phyloP scores from a whole-genome alignment of 352 stramenopile species.

The Globisporangium acanthophoron region DNA sequence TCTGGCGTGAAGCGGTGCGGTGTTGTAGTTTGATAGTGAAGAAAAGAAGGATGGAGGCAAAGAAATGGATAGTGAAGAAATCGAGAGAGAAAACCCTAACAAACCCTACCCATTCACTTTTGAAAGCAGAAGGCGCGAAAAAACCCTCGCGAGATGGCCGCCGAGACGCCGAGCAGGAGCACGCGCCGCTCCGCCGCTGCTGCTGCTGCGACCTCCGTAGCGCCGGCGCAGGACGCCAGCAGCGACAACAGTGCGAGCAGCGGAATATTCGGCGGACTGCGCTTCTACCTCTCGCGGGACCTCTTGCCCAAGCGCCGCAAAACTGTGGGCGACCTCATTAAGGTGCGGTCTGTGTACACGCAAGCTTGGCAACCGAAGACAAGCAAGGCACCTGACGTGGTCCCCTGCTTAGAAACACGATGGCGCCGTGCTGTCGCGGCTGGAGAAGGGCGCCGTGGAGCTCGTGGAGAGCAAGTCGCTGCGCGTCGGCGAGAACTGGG shows the following conservation, averaged over 20 bases:
- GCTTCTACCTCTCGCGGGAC: conserved; percentile 9
- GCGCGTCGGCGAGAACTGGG: conserved; percentile 20
- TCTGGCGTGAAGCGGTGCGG: not conserved
- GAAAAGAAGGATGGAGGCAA: not conserved
- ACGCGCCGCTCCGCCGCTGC: not conserved
- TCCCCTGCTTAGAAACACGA: conserved; percentile 17
- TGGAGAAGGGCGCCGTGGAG: conserved; percentile 17
- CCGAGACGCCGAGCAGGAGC: conserved; percentile 2
- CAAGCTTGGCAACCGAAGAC: not conserved
- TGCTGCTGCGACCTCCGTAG: not conserved
- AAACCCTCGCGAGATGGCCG: not conserved
- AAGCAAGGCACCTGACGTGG: not conserved
- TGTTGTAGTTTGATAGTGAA: not conserved
- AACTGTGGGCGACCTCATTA: conserved; percentile 6
- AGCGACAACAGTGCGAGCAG: not conserved
- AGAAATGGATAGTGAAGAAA: not conserved
- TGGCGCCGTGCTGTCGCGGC: conserved; percentile 18
- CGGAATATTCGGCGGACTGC: conserved; percentile 5
- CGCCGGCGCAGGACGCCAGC: not conserved
- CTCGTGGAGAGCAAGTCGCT: conserved; percentile 35
- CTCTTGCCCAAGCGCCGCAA: not conserved
- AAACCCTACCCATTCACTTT: not conserved
- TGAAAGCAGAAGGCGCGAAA: conserved; percentile 1
- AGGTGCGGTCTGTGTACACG: not conserved
- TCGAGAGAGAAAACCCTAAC: not conserved